Base-by-base conservation (phyloP, 2,329 filamentous ascomycete species). In the Fusarium tjaetaba region DNA sequence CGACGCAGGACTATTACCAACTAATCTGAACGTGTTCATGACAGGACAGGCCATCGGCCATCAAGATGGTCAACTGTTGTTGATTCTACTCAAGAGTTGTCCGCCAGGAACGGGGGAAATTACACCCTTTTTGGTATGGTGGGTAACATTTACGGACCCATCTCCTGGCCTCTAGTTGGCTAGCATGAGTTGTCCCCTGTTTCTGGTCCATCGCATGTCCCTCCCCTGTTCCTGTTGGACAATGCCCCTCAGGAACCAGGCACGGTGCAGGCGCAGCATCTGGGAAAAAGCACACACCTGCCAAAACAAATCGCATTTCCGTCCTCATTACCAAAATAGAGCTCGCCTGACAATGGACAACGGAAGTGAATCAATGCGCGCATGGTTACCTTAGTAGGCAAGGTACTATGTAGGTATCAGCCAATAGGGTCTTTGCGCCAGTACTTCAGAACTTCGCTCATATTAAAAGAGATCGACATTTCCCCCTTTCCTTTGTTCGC, bases 381-480 rank as follows among this genome's bases (percentile, higher is more conserved):
- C 46, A 55, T 39, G 42, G 28, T 14, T 41, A 28, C 16, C 30
- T 45, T 45, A 26, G n/a, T 24, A 18, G 42, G n/a, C n/a, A 24
- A 43, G n/a, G 45, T 46, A 28, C 26, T 13, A 28, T 20, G 18
- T 28, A 28, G 13, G 18, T 22, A 24, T 24, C 28, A 48, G n/a
- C 61, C 61, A 63, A 63, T 63, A 36, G n/a, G 20, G 4, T 42
- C 46, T 53, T 36, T 55, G 30, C 26, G 28, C 16, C 42, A 60
- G 64, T 53, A 30, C 52, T 45, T 46, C 24, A 30, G 51, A 71
- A 60, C 34, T 43, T 39, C 55, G 48, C 61, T 60, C n/a, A 65
- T 61, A 69, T 64, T 60, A 66, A 73, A 70, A 77, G 65, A 42
- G 67, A 75, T 72, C 61, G 70, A 63, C 62, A 61, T 38, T 43